Evolutionary conservation across 371 early-diverging fungal species (phyloP).

Genomic region (Mucor velutinosus): DNA sequence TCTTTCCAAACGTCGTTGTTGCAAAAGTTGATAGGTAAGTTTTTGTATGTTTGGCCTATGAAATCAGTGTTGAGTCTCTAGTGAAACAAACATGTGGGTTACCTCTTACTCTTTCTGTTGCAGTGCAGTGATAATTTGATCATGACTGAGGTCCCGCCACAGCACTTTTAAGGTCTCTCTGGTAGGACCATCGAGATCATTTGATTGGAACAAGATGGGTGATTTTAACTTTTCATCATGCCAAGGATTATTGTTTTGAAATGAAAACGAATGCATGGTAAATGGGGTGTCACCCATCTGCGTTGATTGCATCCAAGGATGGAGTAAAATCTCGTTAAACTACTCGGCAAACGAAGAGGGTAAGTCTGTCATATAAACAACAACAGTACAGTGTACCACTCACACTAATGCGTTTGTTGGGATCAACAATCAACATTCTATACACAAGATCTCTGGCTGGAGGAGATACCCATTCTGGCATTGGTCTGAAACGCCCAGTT

Average conservation of each 20-base stretch:
- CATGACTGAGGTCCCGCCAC: conserved; percentile 36
- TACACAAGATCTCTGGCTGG: conserved; percentile 58
- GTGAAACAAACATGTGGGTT: conserved; percentile 1
- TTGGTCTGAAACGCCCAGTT: conserved; percentile 30
- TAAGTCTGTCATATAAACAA: background rate
- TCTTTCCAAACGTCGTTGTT: conserved; percentile 18
- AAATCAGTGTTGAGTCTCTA: background rate
- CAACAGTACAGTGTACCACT: background rate
- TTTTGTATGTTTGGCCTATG: conserved; percentile 39
- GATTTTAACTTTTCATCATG: conserved; percentile 12
- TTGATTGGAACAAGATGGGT: conserved; percentile 18
- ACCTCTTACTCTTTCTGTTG: conserved; percentile 23
- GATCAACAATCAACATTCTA: conserved; percentile 36
- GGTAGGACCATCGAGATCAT: conserved; percentile 35
- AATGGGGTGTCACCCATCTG: background rate
- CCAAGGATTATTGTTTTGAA: conserved; percentile 5
- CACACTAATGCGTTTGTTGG: conserved; percentile 45
- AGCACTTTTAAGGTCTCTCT: conserved; percentile 47
- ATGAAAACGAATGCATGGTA: conserved; percentile 2
- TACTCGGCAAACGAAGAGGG: conserved; percentile 1
- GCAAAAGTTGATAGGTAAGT: conserved; percentile 32
- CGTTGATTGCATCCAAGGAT: conserved; percentile 34
- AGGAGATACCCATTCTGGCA: conserved; percentile 65
- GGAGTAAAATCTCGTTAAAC: conserved; percentile 35
- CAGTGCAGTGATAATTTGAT: conserved; percentile 32